phyloP scores from a whole-genome alignment of 2,329 filamentous ascomycete species.

The Kalmusia sp. region DNA sequence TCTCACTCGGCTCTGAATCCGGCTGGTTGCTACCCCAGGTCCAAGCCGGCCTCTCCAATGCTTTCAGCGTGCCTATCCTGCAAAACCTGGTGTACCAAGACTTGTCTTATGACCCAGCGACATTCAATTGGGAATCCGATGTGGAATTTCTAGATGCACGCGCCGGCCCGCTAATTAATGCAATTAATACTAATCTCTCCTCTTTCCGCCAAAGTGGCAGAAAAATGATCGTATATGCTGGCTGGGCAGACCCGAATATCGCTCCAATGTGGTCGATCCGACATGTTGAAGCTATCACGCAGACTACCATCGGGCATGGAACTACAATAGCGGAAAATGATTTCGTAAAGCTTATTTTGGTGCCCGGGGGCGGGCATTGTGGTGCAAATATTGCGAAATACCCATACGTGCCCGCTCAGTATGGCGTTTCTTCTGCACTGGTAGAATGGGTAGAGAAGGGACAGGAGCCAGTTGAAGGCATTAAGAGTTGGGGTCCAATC shows the following conservation, averaged over 20 bases:
- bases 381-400: slow-evolving; percentile 7
- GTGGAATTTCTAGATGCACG: not conserved
- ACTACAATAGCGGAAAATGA: slow-evolving; percentile 8
- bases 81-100: slow-evolving; percentile 4
- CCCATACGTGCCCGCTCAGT: slow-evolving; percentile 4
- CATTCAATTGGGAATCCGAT: slow-evolving; percentile 7
- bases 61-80: not conserved
- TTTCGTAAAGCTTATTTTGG: slow-evolving; percentile 9
- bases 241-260: slow-evolving; percentile 9
- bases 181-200: slow-evolving; percentile 4
- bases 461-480: not conserved
- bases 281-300: slow-evolving; percentile 10
- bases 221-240: slow-evolving; percentile 8
- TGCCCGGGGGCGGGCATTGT: slow-evolving; percentile 8
- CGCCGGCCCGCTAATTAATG: slow-evolving; percentile 1
- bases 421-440: slow-evolving; percentile 3
- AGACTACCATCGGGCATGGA: not conserved
- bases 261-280: slow-evolving; percentile 4
- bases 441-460: slow-evolving; percentile 8
- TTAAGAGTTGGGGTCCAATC: slow-evolving; percentile 4
- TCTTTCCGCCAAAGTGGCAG: slow-evolving; percentile 2
- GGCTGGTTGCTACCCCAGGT: slow-evolving; percentile 5
- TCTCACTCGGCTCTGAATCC: slow-evolving; percentile 1
- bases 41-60: not conserved
- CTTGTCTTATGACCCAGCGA: not conserved